Conservation (phyloP, 257 asterid species). For the Leonotis leonurus region DNA sequence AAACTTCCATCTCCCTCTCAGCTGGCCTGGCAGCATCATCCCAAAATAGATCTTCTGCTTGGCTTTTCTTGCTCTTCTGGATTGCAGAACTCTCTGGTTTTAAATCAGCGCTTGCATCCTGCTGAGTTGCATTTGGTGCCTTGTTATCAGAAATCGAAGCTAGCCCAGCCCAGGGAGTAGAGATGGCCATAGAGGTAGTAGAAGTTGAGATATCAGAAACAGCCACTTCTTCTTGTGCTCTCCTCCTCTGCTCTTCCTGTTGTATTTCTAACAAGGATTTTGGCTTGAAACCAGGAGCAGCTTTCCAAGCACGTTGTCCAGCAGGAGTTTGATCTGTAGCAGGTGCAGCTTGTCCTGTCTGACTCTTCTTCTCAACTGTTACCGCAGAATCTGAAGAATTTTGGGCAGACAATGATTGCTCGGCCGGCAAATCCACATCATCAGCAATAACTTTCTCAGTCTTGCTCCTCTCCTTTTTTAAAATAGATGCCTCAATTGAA, state of each 20-base stretch:
- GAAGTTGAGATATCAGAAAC: constrained; percentile 49
- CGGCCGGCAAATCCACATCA: constrained; percentile 25
- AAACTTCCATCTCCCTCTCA: constrained; percentile 39
- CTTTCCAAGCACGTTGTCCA: constrained; percentile 86
- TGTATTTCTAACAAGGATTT: constrained; percentile 88
- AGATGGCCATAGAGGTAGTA: constrained; percentile 37
- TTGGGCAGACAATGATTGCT: constrained; percentile 15
- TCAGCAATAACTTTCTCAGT: constrained; percentile 21
- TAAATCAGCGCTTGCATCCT: constrained; percentile 29
- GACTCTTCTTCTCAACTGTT: constrained; percentile 25
- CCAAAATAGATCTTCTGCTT: constrained; percentile 59
- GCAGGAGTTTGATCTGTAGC: constrained; percentile 35
- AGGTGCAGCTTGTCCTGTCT: constrained; percentile 28
- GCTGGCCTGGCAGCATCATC: constrained; percentile 33
- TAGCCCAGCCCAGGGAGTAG: constrained; percentile 70
- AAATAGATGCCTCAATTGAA: constrained; percentile 25
- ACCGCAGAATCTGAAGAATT: constrained; percentile 18
- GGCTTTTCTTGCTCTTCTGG: constrained; percentile 49
- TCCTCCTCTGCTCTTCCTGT: constrained; percentile 88
- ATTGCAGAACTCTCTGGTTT: constrained; percentile 35
- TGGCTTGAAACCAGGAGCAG: constrained; percentile 94
- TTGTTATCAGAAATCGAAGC: constrained; percentile 48
- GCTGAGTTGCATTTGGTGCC: constrained; percentile 32
- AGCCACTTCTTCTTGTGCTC: constrained; percentile 53
- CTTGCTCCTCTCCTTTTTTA: constrained; percentile 32